These are phyloP conservation scores for Emericellopsis terricola DNA, from an alignment of 495 filamentous ascomycete species.

Conservation along the genomic window DNA sequence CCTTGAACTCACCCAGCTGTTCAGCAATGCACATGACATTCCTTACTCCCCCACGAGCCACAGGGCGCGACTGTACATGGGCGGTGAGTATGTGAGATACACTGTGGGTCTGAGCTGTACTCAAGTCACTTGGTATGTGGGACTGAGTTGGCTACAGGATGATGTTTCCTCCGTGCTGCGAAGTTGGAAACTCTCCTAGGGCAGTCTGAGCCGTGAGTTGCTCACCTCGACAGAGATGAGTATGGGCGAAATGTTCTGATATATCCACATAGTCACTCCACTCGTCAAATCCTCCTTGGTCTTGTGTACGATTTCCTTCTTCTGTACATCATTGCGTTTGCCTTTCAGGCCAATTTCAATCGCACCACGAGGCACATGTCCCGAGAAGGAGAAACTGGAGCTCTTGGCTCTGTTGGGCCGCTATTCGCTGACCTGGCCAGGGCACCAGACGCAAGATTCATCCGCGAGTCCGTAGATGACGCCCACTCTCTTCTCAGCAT, in stretches of 20 bases:
- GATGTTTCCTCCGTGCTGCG: conserved; percentile 44
- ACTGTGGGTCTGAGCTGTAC: conserved; percentile 9
- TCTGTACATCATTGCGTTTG: conserved; percentile 48
- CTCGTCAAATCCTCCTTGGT: conserved; percentile 38
- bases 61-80: conserved; percentile 45
- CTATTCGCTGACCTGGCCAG: conserved; percentile 35
- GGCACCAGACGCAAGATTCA: conserved; percentile 42
- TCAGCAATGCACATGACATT: conserved; percentile 48
- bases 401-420: conserved; percentile 13
- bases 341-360: conserved; percentile 47
- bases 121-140: not conserved
- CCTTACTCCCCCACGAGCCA: conserved; percentile 46
- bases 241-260: conserved; percentile 5
- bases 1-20: conserved; percentile 46
- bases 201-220: conserved; percentile 32
- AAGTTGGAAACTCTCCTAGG: conserved; percentile 47
- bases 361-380: conserved; percentile 30
- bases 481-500: conserved; percentile 39
- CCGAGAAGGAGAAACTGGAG: conserved; percentile 13
- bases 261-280: conserved; percentile 28
- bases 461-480: conserved; percentile 45
- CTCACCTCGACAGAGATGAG: not conserved
- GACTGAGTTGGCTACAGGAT: conserved; percentile 12
- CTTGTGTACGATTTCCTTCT: conserved; percentile 46
- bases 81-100: conserved; percentile 48